A percentile compares a stretch with the other conserved stretches of the same genome.
These are phyloP conservation scores for Trifolium fragiferum DNA, from an alignment of 306 rosid species.

Conservation along the genomic window DNA sequence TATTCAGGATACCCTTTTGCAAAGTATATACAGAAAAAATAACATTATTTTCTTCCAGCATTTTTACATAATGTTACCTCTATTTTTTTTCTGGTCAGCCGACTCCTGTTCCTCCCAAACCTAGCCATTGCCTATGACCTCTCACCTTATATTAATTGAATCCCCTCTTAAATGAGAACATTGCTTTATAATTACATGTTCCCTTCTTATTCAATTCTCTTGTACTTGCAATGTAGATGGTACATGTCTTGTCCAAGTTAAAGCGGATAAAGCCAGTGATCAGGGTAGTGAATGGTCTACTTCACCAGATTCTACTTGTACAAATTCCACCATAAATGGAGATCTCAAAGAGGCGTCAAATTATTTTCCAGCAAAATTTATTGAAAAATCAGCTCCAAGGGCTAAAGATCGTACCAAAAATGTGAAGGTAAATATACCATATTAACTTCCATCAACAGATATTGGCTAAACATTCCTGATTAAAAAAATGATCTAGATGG, in stretches of 20 bases:
- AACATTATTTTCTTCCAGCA: slow-evolving; percentile 26
- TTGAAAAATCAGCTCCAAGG: slow-evolving; percentile 51
- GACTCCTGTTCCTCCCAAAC: neutral
- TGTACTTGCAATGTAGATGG: slow-evolving; percentile 44
- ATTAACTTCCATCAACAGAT: slow-evolving; percentile 28
- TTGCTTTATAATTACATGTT: slow-evolving; percentile 32
- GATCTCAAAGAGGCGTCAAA: slow-evolving; percentile 52
- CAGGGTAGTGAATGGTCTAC: slow-evolving; percentile 51
- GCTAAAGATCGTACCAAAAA: slow-evolving; percentile 57
- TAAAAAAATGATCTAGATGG: no score
- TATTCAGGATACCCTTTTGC: no score
- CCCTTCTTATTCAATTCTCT: slow-evolving; percentile 34
- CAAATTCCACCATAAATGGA: slow-evolving; percentile 43
- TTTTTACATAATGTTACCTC: slow-evolving; percentile 1
- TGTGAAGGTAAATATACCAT: slow-evolving; percentile 60
- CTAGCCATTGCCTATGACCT: neutral
- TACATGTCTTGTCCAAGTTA: slow-evolving; percentile 38
- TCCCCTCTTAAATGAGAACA: slow-evolving; percentile 11
- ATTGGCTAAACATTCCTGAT: no score
- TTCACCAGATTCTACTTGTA: slow-evolving; percentile 50
- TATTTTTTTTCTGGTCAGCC: slow-evolving; percentile 7
- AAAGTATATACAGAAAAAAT: no score
- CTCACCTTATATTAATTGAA: slow-evolving; percentile 24
- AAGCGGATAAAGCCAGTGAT: slow-evolving; percentile 45
- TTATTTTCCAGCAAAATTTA: slow-evolving; percentile 45